Evolutionary conservation across 2,329 filamentous ascomycete genomes (phyloP), one percentile per base, ranked within the genome.

Genomic region (Aschersonia sp.): DNA sequence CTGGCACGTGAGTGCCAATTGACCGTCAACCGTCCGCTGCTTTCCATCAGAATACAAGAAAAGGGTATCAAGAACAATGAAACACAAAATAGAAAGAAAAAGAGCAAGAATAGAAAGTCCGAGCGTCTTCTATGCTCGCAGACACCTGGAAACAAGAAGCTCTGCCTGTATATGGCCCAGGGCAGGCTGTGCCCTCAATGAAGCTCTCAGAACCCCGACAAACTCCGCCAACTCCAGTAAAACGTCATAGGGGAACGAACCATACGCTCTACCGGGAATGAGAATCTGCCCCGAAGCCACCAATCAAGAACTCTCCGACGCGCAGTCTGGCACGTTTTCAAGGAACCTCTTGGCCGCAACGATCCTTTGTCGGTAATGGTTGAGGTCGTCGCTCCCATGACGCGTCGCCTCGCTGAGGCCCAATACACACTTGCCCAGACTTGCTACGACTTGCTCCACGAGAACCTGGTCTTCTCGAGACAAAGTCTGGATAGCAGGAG

Each of bases 281-380:
- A n/a, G n/a, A n/a, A n/a, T n/a, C n/a, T n/a, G n/a, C n/a, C n/a
- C n/a, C n/a, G 22, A 22, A 22, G 22, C 22, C 22, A 22, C 22
- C 22, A 22, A 22, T 22, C 22, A 22, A 22, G 22, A 22, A 22
- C 22, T 22, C 32, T 12, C 7, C 12, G 22, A 43, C 22, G 14
- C 22, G 35, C 22, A 30, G 32, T 45, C 47, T 7, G 37, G 37
- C 4, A 43, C 30, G 14, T 41, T 47, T 54, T 90, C 85, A 32
- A 94, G 68, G 4, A 86, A 74, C 46, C 77, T 73, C 50, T 81
- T 78, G 5, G 87, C 88, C 46, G 79, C 77, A 54, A 94, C 86
- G 45, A 95, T 72, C 54, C 84, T 73, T 52, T 83, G 70, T 50
- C 87, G 72, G 62, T 84, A 79, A 50, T 82, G 70, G 47, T 81